phyloP scores from a whole-genome alignment of 1,139 yeast genomes.

The Magnusiomyces ingens region DNA sequence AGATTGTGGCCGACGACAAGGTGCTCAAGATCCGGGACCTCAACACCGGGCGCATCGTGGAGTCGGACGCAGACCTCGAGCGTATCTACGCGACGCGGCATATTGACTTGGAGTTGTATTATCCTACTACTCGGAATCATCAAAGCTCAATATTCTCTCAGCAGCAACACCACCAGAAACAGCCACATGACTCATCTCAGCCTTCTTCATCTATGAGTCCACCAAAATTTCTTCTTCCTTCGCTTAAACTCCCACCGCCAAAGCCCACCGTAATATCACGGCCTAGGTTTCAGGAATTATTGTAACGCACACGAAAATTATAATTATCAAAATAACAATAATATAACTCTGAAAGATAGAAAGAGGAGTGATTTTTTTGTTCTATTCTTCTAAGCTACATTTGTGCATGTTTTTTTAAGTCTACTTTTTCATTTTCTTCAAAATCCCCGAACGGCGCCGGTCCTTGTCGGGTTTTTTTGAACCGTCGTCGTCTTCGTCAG shows the following conservation, averaged over 20 bases:
- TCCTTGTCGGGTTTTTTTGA: conserved; percentile 10
- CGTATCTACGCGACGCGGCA: conserved; percentile 25
- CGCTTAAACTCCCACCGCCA: neutral
- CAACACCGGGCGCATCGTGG: conserved; percentile 19
- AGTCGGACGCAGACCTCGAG: conserved; percentile 31
- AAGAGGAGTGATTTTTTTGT: no score
- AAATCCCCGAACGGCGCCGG: neutral
- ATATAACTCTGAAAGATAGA: no score
- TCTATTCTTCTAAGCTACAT: no score
- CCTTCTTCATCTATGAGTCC: neutral
- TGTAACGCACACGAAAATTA: no score
- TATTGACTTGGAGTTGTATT: conserved; percentile 15
- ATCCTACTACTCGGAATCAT: conserved; percentile 7
- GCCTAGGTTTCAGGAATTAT: no score
- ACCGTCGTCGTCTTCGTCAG: conserved; percentile 21
- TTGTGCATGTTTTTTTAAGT: no score
- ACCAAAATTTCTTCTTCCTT: neutral
- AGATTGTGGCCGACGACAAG: conserved; percentile 37
- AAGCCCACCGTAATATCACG: no score
- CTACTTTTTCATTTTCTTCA: no score
- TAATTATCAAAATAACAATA: no score
- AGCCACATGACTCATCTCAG: neutral
- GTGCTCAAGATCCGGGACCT: conserved; percentile 31
- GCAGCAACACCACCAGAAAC: neutral
- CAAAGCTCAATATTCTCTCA: no score